Percentiles rank a stretch among this genome's conserved stretches.
Conservation (phyloP, 768 basidiomycete species). For the Galerina sulciceps region DNA sequence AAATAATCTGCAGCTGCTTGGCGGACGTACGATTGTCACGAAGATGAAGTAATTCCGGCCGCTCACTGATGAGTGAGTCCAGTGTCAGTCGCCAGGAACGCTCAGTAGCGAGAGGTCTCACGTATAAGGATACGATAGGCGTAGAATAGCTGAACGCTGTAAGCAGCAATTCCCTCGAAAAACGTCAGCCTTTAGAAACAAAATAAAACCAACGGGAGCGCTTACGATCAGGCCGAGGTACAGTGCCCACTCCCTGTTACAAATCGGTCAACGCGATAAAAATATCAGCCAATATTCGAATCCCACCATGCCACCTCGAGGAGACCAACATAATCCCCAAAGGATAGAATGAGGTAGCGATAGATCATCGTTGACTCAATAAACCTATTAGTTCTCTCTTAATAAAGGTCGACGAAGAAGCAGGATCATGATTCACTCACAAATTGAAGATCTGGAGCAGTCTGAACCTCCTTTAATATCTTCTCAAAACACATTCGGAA, state of each 20-base stretch:
- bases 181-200: neutral
- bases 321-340: neutral
- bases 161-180: neutral
- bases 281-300: neutral
- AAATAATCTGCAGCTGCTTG: neutral
- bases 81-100: too few species aligned
- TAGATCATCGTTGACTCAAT: constrained; percentile 3
- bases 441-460: neutral
- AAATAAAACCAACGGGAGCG: neutral
- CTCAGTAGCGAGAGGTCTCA: neutral
- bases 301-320: neutral
- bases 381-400: neutral
- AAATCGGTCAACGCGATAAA: neutral
- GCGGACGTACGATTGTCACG: neutral
- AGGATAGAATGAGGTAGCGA: neutral
- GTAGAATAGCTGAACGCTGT: constrained; percentile 6
- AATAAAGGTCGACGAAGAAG: neutral
- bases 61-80: neutral
- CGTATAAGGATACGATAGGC: constrained; percentile 2
- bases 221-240: constrained; percentile 3
- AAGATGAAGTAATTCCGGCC: neutral
- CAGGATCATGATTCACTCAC: neutral
- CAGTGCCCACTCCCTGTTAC: constrained; percentile 1
- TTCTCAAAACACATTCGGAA: neutral
- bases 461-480: neutral